Base-by-base conservation (phyloP, 2,329 filamentous ascomycete genomes). In the Phialophora verrucosa region DNA sequence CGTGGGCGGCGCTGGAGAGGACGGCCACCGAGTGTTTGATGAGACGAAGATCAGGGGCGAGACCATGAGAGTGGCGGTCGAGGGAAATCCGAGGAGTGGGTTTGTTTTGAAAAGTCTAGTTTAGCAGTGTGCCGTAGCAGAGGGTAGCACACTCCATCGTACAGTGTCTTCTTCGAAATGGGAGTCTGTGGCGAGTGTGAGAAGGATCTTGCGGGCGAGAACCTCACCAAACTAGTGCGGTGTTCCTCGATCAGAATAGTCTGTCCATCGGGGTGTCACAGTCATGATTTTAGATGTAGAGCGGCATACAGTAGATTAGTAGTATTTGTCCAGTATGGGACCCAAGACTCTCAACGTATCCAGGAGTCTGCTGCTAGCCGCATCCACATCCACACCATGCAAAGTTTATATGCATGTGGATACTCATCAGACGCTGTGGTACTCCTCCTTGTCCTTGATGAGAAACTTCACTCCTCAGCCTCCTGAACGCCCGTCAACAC, bases 401-500 rank as follows among this genome's bases (percentile, higher is more conserved):
- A n/a, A n/a, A n/a, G 7, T 44, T 14, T 14, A 2, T 44, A 44
- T n/a, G 6, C 6, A 42, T 17, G 14, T 42, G 17, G 4, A 44
- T n/a, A 5, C 38, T 44, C 17, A n/a, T n/a, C 20, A 5, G 6
- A 17, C 5, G 38, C 5, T 44, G 6, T 44, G 4, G 5, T 25
- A 25, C 23, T 44, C 38, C 4, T 42, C 35, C 4, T 42, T 12
- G 12, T 38, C 38, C 14, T 42, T 7, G 14, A 42, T 42, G 12
- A 8, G 20, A 17, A 17, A 8, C 20, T 5, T 53, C 53, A 56
- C 20, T 47, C 27, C 14, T 59, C 44, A 1, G 12, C 8, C 44
- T 7, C 10, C 38, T 44, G 8, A 4, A 53, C 12, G 80, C 84
- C 82, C 14, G 68, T 65, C 27, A 67, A 27, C 10, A 69, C 27